phyloP scores from a whole-genome alignment of 2,329 filamentous ascomycete species.

The Hypoxylon sp. region DNA sequence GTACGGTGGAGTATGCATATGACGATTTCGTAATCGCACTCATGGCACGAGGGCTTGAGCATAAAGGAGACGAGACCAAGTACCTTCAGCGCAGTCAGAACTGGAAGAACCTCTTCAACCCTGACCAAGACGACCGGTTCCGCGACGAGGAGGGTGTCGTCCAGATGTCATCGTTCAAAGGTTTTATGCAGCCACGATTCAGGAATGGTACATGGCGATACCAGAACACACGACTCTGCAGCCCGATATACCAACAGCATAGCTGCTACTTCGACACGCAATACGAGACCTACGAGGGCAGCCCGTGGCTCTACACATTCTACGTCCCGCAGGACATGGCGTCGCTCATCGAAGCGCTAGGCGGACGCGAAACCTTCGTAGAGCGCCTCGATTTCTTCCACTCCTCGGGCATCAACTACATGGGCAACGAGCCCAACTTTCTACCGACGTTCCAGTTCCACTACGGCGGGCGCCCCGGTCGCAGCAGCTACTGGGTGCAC shows the following conservation, averaged over 20 bases:
- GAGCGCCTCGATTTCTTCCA: constrained; percentile 72
- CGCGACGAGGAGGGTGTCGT: constrained; percentile 28
- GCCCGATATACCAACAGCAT: constrained; percentile 58
- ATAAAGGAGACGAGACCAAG: constrained; percentile 62
- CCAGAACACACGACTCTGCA: constrained; percentile 72
- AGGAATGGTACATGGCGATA: constrained; percentile 72
- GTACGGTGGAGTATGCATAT: constrained; percentile 83
- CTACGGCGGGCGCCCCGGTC: constrained; percentile 71
- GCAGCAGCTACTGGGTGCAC: constrained; percentile 64
- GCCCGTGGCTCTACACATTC: constrained; percentile 74
- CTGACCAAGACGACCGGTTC: constrained; percentile 50
- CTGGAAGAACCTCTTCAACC: constrained; percentile 74
- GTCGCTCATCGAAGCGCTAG: constrained; percentile 55
- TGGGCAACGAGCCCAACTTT: constrained; percentile 70
- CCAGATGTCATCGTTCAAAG: constrained; percentile 64
- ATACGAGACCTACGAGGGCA: constrained; percentile 55
- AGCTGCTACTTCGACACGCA: constrained; percentile 58
- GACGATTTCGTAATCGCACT: constrained; percentile 76
- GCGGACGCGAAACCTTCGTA: constrained; percentile 65
- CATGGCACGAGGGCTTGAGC: constrained; percentile 67
- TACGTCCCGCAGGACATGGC: constrained; percentile 64
- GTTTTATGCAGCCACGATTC: constrained; percentile 75
- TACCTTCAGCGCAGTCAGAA: constrained; percentile 70
- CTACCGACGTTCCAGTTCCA: constrained; percentile 66
- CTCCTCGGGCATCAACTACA: constrained; percentile 70